phyloP scores from a whole-genome alignment of 2,329 filamentous ascomycete species.

The Fusarium sp. region DNA sequence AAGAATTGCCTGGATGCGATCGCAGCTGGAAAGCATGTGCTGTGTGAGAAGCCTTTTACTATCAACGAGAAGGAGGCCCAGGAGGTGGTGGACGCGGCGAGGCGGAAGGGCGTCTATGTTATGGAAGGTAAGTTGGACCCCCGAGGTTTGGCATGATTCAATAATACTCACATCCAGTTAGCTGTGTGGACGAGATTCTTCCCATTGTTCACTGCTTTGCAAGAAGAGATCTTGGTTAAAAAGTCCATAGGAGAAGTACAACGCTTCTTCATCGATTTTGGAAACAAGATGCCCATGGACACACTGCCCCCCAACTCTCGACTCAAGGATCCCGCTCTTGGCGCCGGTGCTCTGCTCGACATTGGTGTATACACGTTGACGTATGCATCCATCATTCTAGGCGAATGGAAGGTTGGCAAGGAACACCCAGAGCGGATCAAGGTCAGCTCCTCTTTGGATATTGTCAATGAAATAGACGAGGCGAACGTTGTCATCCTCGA shows the following conservation, averaged over 20 bases:
- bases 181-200: conserved; percentile 33
- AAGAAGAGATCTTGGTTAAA: conserved; percentile 24
- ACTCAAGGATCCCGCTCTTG: conserved; percentile 28
- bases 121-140: conserved; percentile 24
- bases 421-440: conserved; percentile 21
- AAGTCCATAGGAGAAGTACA: conserved; percentile 30
- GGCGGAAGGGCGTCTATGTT: conserved; percentile 14
- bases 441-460: conserved; percentile 17
- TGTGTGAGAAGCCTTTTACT: conserved; percentile 64
- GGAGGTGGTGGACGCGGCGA: conserved; percentile 23
- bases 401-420: conserved; percentile 26
- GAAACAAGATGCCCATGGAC: conserved; percentile 19
- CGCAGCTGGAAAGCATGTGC: conserved; percentile 59
- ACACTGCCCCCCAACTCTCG: conserved; percentile 13
- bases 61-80: conserved; percentile 22
- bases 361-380: conserved; percentile 26
- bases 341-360: conserved; percentile 22
- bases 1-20: conserved; percentile 62
- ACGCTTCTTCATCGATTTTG: conserved; percentile 24
- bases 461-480: conserved; percentile 21
- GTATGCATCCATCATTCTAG: conserved; percentile 23
- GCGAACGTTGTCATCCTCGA: conserved; percentile 15
- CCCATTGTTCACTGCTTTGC: conserved; percentile 21
- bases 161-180: neutral
- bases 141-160: neutral